phyloP scores from a whole-genome alignment of 306 rosid species.

The Cajanus cajan region DNA sequence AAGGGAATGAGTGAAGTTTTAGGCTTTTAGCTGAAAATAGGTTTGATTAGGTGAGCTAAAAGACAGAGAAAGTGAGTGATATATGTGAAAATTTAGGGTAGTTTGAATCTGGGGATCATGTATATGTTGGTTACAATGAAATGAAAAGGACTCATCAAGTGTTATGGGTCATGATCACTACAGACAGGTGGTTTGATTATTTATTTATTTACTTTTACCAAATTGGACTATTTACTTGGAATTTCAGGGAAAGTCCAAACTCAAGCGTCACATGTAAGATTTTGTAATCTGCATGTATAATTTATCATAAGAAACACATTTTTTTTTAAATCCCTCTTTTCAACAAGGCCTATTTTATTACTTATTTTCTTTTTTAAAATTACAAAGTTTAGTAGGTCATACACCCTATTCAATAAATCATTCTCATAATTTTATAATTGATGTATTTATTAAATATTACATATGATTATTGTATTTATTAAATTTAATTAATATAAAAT shows the following conservation, averaged over 20 bases:
- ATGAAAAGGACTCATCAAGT: not conserved
- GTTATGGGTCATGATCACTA: not conserved
- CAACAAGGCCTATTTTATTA: too few relatives aligned
- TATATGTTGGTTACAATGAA: not conserved
- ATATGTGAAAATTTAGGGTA: not conserved
- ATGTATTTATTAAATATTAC: too few relatives aligned
- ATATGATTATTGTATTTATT: too few relatives aligned
- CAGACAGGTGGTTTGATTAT: not conserved
- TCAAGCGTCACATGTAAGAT: not conserved
- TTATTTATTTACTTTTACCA: not conserved
- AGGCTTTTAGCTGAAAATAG: not conserved
- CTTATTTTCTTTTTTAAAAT: too few relatives aligned
- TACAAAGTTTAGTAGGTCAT: too few relatives aligned
- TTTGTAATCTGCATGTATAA: slow-evolving; percentile 1
- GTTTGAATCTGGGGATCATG: not conserved
- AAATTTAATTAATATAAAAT: too few relatives aligned
- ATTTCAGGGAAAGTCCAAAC: not conserved
- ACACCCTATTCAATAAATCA: too few relatives aligned
- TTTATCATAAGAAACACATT: not conserved
- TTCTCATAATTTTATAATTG: too few relatives aligned
- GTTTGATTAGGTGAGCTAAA: not conserved
- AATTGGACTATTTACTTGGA: not conserved
- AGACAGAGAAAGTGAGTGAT: not conserved
- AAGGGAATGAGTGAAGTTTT: not conserved
- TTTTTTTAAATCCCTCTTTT: too few relatives aligned